Conservation (phyloP, 1,284 basidiomycete species). For the Inonotus obliquus region DNA sequence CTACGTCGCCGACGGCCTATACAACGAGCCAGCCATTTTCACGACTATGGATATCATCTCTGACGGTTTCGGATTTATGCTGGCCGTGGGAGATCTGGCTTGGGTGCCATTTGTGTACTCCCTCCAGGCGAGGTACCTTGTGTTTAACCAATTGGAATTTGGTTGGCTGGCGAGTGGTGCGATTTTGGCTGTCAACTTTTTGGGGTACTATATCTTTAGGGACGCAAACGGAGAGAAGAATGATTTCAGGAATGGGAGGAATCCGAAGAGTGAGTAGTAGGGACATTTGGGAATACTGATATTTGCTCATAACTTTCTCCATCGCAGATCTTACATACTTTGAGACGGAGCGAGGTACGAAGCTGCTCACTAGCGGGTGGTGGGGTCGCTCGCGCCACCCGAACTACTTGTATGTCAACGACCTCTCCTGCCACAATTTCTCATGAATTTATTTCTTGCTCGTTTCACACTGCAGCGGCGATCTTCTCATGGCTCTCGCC, state of each 20-base stretch:
- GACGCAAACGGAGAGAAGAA: conserved; percentile 91
- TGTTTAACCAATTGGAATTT: conserved; percentile 81
- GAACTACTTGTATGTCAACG: conserved; percentile 71
- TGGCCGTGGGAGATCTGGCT: conserved; percentile 86
- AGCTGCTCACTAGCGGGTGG: conserved; percentile 93
- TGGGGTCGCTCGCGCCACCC: conserved; percentile 96
- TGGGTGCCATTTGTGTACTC: conserved; percentile 97
- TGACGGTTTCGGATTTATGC: conserved; percentile 99
- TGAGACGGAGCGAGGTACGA: conserved; percentile 83
- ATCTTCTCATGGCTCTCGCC: conserved; percentile 84
- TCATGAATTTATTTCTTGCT: conserved; percentile 1
- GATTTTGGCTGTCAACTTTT: conserved; percentile 65
- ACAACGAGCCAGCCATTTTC: conserved; percentile 89
- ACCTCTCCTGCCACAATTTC: background rate
- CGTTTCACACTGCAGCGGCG: conserved; percentile 49
- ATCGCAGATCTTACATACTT: conserved; percentile 72
- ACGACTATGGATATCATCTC: conserved; percentile 98
- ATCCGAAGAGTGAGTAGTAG: conserved; percentile 77
- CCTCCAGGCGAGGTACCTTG: conserved; percentile 92
- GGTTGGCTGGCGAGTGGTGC: conserved; percentile 56
- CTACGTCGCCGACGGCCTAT: conserved; percentile 85
- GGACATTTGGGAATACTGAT: background rate
- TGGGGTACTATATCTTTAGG: conserved; percentile 93
- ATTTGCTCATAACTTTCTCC: background rate
- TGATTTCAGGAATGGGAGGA: conserved; percentile 88